Evolutionary conservation across 345 rosid species (phyloP).

Genomic region (Pelargonium nanum): DNA sequence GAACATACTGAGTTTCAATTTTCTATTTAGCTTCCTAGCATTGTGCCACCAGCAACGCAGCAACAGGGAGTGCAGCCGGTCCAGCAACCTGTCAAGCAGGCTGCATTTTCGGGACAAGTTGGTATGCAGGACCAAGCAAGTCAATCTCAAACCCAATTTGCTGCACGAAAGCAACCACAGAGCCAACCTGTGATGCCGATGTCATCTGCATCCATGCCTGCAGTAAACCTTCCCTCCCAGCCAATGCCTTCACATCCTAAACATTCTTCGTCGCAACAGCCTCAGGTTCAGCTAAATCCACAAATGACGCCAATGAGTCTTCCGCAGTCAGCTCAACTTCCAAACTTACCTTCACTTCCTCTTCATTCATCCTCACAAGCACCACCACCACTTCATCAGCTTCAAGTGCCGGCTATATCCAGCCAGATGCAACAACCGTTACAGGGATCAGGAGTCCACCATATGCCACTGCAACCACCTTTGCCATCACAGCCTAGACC

Average conservation of each 20-base stretch:
- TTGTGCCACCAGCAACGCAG: constrained; percentile 41
- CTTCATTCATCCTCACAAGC: constrained; percentile 54
- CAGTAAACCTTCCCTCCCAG: constrained; percentile 49
- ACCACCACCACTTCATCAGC: constrained; percentile 42
- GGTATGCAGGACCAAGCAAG: constrained; percentile 44
- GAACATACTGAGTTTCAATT: constrained; percentile 6
- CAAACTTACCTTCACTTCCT: constrained; percentile 33
- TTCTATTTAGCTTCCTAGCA: constrained; percentile 49
- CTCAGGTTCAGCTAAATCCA: constrained; percentile 52
- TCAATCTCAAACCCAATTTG: constrained; percentile 37
- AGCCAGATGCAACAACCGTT: constrained; percentile 62
- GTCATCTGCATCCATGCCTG: constrained; percentile 36
- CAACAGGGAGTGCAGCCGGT: constrained; percentile 47
- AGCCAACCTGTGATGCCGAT: constrained; percentile 39
- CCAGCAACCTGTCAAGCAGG: constrained; percentile 40
- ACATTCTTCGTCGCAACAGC: constrained; percentile 36
- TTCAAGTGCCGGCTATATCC: constrained; percentile 42
- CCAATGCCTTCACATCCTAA: constrained; percentile 40
- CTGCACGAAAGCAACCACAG: constrained; percentile 47
- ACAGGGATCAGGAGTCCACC: constrained; percentile 45
- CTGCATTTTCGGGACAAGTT: constrained; percentile 34
- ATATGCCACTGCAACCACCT: constrained; percentile 44
- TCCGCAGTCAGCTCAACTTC: constrained; percentile 54
- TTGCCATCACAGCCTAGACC: constrained; percentile 47
- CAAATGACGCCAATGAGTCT: constrained; percentile 32